Percentiles rank a stretch among this genome's conserved stretches.
These are phyloP conservation scores for Friedmanniomyces simplex DNA, from an alignment of 495 filamentous ascomycete genomes.

Conservation along the genomic window DNA sequence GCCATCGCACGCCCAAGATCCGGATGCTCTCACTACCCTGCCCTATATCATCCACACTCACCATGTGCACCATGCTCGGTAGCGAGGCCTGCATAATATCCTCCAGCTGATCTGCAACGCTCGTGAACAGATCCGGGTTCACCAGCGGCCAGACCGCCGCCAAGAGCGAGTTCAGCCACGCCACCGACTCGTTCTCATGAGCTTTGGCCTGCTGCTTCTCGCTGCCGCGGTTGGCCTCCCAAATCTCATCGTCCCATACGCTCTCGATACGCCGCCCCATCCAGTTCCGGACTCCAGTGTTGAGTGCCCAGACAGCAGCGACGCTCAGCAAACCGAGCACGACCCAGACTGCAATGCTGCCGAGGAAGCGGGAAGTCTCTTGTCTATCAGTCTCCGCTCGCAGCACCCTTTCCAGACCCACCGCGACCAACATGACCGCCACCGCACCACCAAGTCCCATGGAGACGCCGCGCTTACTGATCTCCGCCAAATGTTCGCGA, in stretches of 20 bases:
- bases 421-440: neutral
- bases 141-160: conserved; percentile 56
- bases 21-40: conserved; percentile 56
- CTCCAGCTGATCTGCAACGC: conserved; percentile 53
- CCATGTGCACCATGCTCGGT: conserved; percentile 54
- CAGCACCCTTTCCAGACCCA: conserved; percentile 7
- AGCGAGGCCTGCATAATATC: conserved; percentile 63
- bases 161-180: conserved; percentile 57
- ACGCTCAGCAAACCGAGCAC: conserved; percentile 22
- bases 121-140: conserved; percentile 59
- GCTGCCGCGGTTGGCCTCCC: conserved; percentile 45
- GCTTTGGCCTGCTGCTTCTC: conserved; percentile 35
- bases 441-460: conserved; percentile 4
- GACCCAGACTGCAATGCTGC: conserved; percentile 8
- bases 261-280: conserved; percentile 40
- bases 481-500: conserved; percentile 35
- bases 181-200: conserved; percentile 47
- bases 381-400: neutral
- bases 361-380: conserved; percentile 1
- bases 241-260: conserved; percentile 52
- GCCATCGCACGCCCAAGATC: conserved; percentile 55
- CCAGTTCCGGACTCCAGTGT: conserved; percentile 43
- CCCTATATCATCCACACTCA: conserved; percentile 58
- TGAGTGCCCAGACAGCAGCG: conserved; percentile 27
- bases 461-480: conserved; percentile 24